Evolutionary conservation across 805 yeast species (phyloP), one percentile per base, ranked within the genome.

Genomic region (Danielia oregonensis): DNA sequence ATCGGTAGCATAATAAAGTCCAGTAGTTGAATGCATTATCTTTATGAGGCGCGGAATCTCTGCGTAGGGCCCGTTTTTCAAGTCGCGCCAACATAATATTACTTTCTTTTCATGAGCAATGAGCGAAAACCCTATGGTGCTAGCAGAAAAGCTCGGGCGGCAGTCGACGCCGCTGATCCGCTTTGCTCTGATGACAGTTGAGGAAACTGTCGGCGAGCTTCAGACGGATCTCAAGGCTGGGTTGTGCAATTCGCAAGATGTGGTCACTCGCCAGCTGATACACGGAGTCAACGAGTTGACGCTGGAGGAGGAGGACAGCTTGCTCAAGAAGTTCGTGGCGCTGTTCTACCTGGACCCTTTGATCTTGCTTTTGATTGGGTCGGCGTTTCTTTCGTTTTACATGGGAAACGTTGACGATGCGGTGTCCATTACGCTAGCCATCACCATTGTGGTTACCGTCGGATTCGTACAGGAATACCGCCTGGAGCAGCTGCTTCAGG

Each of bases 341-440:
- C 86, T 82, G 36, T 93, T 93, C 53, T 80, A 86, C 51, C 89
- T 85, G 48, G 96, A 93, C 61, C 97, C 96, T 16, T 70, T 93
- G 63, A 91, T 93, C 46, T 66, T 93, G 47, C 66, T 93, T 39
- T 71, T 93, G 50, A 85, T 89, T 26, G 97, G 93, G 0, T 87
- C 97, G 0, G 97, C 98, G 0, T 75, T 74, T 2, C 71, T 93
- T 23, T 81, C 94, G 43, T 85, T 91, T 47, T 60, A 86, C 49
- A 86, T 93, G 94, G 96, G 96, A n/a, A 93, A 93, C 61, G 78
- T 79, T 21, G 97, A 93, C 56, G 99, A 93, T 59, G 95, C 97
- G 2, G 67, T 93, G n/a, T 81, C 93, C 46, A 93, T 93, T 48
- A 82, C 97, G 0, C 68, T 89, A 43, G 98, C 98, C 3, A 86